Evolutionary conservation across 179 eudicot species (phyloP), one percentile per base, ranked within the genome.

Genomic region (Monotropa hypopitys): DNA sequence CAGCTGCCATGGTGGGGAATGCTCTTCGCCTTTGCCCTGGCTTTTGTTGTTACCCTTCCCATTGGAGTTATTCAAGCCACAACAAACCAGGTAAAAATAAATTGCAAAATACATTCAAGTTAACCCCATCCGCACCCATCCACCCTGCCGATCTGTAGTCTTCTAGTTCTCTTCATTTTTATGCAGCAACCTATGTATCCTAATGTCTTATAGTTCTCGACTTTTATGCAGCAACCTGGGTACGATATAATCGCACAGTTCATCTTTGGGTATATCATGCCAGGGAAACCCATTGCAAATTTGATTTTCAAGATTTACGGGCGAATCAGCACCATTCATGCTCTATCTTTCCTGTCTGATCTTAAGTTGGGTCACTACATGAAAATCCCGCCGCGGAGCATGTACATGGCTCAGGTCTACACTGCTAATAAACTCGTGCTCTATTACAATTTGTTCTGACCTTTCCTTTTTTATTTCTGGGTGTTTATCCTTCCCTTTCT

Each of bases 61-160:
- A 91, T 96, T 33, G 99, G 99, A 43, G 92, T 96, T 77, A 96
- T 96, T 86, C 99, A 96, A 87, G 99, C 99, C 13, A 96, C 99
- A 51, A 96, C 99, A 8, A 93, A 93, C 82, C 98, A 95, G 93
- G 98, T 92, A 80, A 76, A 1, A 59, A 1, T 15, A 65, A 51
- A 67, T 10, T 15, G 28, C 4, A 9, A 47, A 46, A 30, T 35
- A n/a, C n/a, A n/a, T n/a, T n/a, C n/a, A n/a, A n/a, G n/a, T n/a
- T n/a, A n/a, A n/a, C n/a, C n/a, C n/a, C n/a, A n/a, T n/a, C n/a
- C n/a, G n/a, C n/a, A n/a, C n/a, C n/a, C n/a, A n/a, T n/a, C n/a
- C n/a, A n/a, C n/a, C n/a, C n/a, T n/a, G n/a, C n/a, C n/a, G n/a
- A n/a, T n/a, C n/a, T n/a, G n/a, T n/a, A n/a, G n/a, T n/a, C n/a